Evolutionary conservation across 768 basidiomycete genomes (phyloP), one percentile per base, ranked within the genome.

Genomic region (Multifurca ochricompacta): DNA sequence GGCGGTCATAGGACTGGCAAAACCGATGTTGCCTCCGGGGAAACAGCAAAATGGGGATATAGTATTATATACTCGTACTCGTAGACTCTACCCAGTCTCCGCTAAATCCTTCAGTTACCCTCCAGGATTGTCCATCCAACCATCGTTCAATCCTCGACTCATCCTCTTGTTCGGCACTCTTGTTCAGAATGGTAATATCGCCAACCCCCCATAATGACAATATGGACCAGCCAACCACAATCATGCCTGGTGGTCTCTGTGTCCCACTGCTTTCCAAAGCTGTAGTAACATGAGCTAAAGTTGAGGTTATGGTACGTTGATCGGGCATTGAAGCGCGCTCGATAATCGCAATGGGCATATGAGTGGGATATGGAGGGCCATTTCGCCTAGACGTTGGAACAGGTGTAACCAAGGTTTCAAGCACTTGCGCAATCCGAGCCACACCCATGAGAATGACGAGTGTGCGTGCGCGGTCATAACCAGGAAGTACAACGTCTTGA

Each of bases 311-410:
- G 2, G 88, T 81, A 13, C 96, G 73, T 69, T 98, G 96, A 69
- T 99, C 96, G 0, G 86, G 82, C 77, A 90, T 87, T 19, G 88
- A 90, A n/a, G 90, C 93, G 6, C 95, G 80, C 69, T 99, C 96
- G 48, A 99, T 82, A 60, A 98, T 83, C 7, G 93, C 91, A 61
- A 98, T 90, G 4, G 96, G 96, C 16, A 79, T 73, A 63, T 86
- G 70, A 0, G 71, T 59, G 0, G 95, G 96, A 66, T 91, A 99
- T 0, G 76, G 74, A 1, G 66, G 62, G 4, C 83, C 81, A 36
- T 74, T 72, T 2, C 79, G 71, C 37, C 67, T 59, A 5, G 48
- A 45, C 3, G 31, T 32, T 13, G 60, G 30, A 65, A 60, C 57
- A 3, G 31, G 34, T 18, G 51, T 48, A 32, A 67, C 56, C 25